Evolutionary conservation across 208 protist species (phyloP), one percentile per base, ranked within the genome.

Genomic region (Leishmania gerbilli): DNA sequence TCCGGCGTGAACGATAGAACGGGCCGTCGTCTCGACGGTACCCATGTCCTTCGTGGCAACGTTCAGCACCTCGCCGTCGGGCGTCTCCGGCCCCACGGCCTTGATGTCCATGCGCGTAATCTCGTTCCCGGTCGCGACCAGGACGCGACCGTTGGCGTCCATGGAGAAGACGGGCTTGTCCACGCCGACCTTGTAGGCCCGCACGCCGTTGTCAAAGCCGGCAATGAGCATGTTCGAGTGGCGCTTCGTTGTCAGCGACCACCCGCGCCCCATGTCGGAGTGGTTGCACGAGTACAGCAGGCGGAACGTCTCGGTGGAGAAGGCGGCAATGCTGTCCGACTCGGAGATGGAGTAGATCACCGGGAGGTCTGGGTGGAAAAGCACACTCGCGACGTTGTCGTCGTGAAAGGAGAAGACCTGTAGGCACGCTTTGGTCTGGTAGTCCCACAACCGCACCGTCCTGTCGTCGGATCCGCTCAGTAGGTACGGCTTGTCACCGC

Each of bases 401-500:
- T 90, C 93, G 91, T 99, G 99, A n/a, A 96, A 97, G 24, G 91
- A 88, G 71, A 99, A 95, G 21, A 99, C 99, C 79, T 99, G 97
- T 42, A 99, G 90, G 72, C 97, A 99, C 9, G 95, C 92, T 79
- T 99, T 99, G 4, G 93, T 99, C 85, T 99, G 99, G 89, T 99
- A 99, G 82, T 99, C 99, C 99, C 99, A 99, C 64, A 99, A 87
- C 37, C 98, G 99, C 42, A 99, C 97, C 19, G 89, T 95, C 31
- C 86, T 86, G 89, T 99, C 99, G 84, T 99, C 99, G 40, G 97
- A 97, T 19, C 99, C 99, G 60, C 96, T 98, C 56, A 99, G 92
- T 3, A 99, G 86, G 86, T 99, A 99, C 9, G 99, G 99, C 86
- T 99, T 99, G 77, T 99, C 99, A 74, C 96, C 95, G n/a, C 97